Percentiles rank a stretch among this genome's conserved stretches.
Conservation (phyloP, 2,329 filamentous ascomycete genomes). For the Fusarium temperatum region DNA sequence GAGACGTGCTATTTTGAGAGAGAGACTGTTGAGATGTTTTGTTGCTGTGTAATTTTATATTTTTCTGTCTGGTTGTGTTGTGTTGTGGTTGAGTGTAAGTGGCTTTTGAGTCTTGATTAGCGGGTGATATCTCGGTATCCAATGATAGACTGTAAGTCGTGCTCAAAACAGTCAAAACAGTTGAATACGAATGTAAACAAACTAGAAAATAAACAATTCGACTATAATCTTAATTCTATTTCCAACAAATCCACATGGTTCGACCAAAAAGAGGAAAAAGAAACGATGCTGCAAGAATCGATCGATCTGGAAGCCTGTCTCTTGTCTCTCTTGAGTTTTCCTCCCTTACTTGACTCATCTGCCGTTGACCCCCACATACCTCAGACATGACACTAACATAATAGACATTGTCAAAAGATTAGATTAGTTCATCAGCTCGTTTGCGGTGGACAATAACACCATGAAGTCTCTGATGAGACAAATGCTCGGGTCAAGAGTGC, state of each 20-base stretch:
- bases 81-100: conserved; percentile 2
- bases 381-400: not conserved
- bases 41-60: conserved; percentile 3
- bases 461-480: conserved; percentile 18
- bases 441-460: conserved; percentile 9
- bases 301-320: conserved; percentile 18
- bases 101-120: not conserved
- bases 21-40: not conserved
- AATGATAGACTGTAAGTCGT: not conserved
- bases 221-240: not conserved
- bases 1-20: conserved; percentile 2
- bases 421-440: not conserved
- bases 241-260: not conserved
- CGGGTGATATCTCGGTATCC: not conserved
- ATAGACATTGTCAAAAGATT: conserved; percentile 4
- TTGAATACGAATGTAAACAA: not conserved
- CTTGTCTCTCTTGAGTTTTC: not conserved
- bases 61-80: not conserved
- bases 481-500: not conserved
- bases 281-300: conserved; percentile 5
- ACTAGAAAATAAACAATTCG: not conserved
- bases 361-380: not conserved
- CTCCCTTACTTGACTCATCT: conserved; percentile 22
- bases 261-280: not conserved
- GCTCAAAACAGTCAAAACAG: not conserved